Evolutionary conservation across 176 grass and related monocot species (phyloP), one percentile per base, ranked within the genome.

Genomic region (Zizania latifolia): DNA sequence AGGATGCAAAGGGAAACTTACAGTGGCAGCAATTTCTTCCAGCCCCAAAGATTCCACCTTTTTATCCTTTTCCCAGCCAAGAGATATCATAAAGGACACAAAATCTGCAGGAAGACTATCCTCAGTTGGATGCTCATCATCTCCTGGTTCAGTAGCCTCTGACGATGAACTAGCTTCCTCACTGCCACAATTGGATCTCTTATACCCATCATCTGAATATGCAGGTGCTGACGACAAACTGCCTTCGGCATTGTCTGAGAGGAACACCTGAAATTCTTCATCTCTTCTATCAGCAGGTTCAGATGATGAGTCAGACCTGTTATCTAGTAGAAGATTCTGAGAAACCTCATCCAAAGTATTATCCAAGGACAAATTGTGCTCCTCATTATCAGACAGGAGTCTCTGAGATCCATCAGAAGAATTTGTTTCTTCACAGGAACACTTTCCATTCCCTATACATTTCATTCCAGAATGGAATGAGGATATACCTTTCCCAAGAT

Each of bases 61-160:
- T 67, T 82, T 83, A 84, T 89, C 84, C 77, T 86, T 81, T 76
- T 75, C 82, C 90, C 90, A 89, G 30, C 86, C 90, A 55, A 89
- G 86, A 1, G 74, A 84, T 34, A 35, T 67, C 74, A 93, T 43
- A 68, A 93, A 87, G 69, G 28, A 31, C 65, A 78, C 71, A 51
- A 89, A 86, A 74, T 87, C 81, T 44, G 86, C 45, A 63, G 55
- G 67, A 70, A 77, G 40, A 36, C 70, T 81, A 6, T 30, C 30
- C 34, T 84, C 57, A 37, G 63, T 56, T 75, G 78, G 62, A 75
- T 71, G 51, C 35, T 75, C 70, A 27, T 70, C 75, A 36, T 80
- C 81, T 71, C 43, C 76, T 64, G 70, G 63, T 80, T 88, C 86
- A 30, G 76, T 84, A 84, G 22, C 45, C 55, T 84, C 81, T 80